Evolutionary conservation across 768 basidiomycete genomes (phyloP).

Genomic region (Suillus spraguei): DNA sequence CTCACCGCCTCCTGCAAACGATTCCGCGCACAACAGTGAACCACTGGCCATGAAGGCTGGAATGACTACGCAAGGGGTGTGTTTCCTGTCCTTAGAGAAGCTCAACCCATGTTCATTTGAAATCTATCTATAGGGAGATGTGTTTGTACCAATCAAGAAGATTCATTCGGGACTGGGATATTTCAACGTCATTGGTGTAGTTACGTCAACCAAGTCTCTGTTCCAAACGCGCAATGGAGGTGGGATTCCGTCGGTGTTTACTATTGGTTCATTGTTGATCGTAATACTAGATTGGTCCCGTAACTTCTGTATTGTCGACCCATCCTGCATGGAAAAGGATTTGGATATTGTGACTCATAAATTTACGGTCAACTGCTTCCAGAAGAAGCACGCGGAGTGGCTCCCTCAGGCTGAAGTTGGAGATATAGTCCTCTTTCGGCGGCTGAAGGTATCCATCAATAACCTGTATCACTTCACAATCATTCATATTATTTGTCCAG

Average conservation of each 20-base stretch:
- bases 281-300: conserved; percentile 46
- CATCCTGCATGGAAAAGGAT: conserved; percentile 41
- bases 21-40: background rate
- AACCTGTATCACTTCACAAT: conserved; percentile 1
- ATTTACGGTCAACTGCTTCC: conserved; percentile 51
- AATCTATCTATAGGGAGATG: conserved; percentile 25
- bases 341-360: conserved; percentile 22
- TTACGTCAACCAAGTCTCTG: conserved; percentile 18
- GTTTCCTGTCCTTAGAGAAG: background rate
- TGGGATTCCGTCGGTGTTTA: conserved; percentile 18
- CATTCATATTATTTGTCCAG: conserved; percentile 25
- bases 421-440: conserved; percentile 53
- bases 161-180: conserved; percentile 17
- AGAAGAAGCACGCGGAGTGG: conserved; percentile 46
- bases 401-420: conserved; percentile 51
- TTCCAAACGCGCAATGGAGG: conserved; percentile 28
- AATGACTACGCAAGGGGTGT: conserved; percentile 1
- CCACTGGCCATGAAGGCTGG: conserved; percentile 4
- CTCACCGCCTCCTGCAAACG: background rate
- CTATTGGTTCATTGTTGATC: background rate
- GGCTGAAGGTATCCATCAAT: conserved; percentile 46
- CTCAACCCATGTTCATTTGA: background rate
- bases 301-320: conserved; percentile 53
- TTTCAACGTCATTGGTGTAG: conserved; percentile 37
- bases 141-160: conserved; percentile 23